Base-by-base conservation (phyloP, 305 asterid genomes). In the Caryopteris hybrid region DNA sequence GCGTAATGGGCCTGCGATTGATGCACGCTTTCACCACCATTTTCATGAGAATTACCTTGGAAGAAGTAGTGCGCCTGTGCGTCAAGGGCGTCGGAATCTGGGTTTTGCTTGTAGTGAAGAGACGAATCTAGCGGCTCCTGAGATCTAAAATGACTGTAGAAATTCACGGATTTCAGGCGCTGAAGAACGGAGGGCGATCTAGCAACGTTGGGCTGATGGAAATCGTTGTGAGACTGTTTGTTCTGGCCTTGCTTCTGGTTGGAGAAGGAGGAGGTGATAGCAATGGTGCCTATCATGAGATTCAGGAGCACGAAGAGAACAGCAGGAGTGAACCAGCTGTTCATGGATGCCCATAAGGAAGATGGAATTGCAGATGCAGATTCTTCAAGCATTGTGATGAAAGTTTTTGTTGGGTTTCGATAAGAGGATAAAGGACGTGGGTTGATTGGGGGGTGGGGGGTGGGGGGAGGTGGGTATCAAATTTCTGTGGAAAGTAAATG, bases 281-380 rank as follows among this genome's bases (percentile, higher is more conserved):
- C 86, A 53, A 90, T 90, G 83, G 95, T 85, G 69, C 76, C 76
- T n/a, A 92, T 92, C 86, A 87, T 79, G 53, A 88, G 72, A 64
- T 92, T 92, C 63, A 92, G 95, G 58, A 92, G 86, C 23, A 92
- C 80, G 55, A 92, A 92, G 51, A 86, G 81, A 27, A 90, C 91
- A 18, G 95, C 80, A 36, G 99, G 99, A 45, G 97, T 88, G 70
- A 92, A 85, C 95, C 93, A 92, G 80, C 88, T 90, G 88, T 81
- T 88, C 83, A 93, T 81, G 64, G 95, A 84, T 7, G 87, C 76
- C 94, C 95, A 86, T 68, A 90, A 33, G 13, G 97, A 92, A 53
- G 95, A 85, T 33, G 87, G 80, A 6, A 81, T 70, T 12, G 84
- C 74, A 61, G 96, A 79, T 23, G 81, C 89, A 50, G 89, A 76